Percentiles rank a stretch among this genome's conserved stretches.
Evolutionary conservation across 345 rosid species (phyloP).

Genomic region (Erucastrum elatum): DNA sequence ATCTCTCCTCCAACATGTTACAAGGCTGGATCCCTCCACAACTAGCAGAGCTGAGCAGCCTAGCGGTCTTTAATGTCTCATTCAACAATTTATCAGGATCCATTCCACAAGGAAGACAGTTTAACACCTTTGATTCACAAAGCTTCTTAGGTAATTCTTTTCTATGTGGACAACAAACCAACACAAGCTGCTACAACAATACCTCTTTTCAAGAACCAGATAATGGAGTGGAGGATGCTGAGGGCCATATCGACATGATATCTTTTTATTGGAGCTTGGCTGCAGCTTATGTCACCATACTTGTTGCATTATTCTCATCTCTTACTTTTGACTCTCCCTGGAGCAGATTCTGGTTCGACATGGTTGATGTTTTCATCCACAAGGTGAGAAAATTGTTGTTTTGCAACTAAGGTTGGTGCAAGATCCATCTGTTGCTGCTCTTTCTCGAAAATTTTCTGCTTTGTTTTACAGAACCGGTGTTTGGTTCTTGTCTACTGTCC

Average conservation of each 20-base stretch:
- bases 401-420: background rate
- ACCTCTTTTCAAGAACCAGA: background rate
- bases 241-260: background rate
- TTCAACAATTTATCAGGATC: slow-evolving; percentile 13
- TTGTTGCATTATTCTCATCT: background rate
- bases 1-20: slow-evolving; percentile 11
- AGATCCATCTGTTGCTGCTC: background rate
- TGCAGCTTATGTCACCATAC: slow-evolving; percentile 7
- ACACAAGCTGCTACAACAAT: background rate
- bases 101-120: slow-evolving; percentile 16
- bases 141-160: slow-evolving; percentile 8
- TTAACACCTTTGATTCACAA: background rate
- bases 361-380: slow-evolving; percentile 13
- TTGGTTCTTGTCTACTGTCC: background rate
- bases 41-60: background rate
- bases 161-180: slow-evolving; percentile 11
- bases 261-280: slow-evolving; percentile 14
- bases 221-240: background rate
- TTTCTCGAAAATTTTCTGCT: background rate
- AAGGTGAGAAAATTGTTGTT: background rate
- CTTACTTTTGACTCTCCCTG: slow-evolving; percentile 30
- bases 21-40: background rate
- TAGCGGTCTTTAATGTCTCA: background rate
- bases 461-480: background rate
- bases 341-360: slow-evolving; percentile 17